Evolutionary conservation across 768 basidiomycete species (phyloP).

Genomic region (Kwoniella newhampshirensis): DNA sequence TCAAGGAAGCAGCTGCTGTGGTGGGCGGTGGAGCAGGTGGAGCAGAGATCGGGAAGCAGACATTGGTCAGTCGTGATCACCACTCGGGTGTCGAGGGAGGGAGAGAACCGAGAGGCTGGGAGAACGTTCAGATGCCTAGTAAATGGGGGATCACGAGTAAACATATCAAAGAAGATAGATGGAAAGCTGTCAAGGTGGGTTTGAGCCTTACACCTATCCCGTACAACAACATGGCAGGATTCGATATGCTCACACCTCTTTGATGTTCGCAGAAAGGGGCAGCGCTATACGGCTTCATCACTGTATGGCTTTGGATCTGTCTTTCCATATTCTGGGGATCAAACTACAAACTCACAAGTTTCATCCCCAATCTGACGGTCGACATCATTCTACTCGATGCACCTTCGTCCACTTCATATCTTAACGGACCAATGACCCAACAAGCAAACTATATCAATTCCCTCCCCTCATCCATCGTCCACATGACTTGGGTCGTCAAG

Average conservation of each 20-base stretch:
- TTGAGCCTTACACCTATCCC: too few species aligned
- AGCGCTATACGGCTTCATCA: constrained; percentile 22
- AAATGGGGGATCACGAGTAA: constrained; percentile 15
- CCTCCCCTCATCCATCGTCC: constrained; percentile 24
- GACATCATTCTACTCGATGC: constrained; percentile 50
- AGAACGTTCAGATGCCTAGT: constrained; percentile 4
- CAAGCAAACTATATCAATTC: constrained; percentile 28
- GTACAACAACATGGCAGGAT: background rate
- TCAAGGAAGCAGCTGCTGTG: constrained; percentile 16
- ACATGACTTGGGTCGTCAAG: constrained; percentile 38
- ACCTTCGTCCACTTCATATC: constrained; percentile 25
- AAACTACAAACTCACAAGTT: constrained; percentile 24
- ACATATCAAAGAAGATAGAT: constrained; percentile 17
- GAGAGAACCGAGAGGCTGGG: constrained; percentile 13
- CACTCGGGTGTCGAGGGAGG: constrained; percentile 4
- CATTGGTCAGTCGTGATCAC: constrained; percentile 1
- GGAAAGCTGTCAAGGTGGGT: constrained; percentile 25
- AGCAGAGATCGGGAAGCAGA: constrained; percentile 14
- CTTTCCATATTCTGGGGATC: constrained; percentile 48
- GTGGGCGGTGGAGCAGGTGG: constrained; percentile 13
- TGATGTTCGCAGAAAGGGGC: constrained; percentile 14
- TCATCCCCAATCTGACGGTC: constrained; percentile 39
- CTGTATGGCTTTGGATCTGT: constrained; percentile 35
- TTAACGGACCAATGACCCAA: constrained; percentile 37
- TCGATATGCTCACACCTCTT: background rate